A percentile compares a stretch with the other conserved stretches of the same genome.
These are phyloP conservation scores for Allium cepa DNA, from an alignment of 106 monocot species.

Conservation along the genomic window DNA sequence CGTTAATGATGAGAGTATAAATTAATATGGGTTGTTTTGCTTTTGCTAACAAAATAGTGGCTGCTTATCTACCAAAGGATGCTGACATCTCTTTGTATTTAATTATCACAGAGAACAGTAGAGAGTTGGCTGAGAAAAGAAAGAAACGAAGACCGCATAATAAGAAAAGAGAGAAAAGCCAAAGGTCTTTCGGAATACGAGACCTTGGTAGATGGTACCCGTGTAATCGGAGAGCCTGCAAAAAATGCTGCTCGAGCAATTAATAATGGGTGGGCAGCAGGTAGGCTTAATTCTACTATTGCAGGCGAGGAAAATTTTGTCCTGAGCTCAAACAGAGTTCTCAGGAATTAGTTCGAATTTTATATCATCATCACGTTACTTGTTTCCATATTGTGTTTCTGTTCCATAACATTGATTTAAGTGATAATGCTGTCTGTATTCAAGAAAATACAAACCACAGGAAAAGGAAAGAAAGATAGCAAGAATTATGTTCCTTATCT, in stretches of 20 bases:
- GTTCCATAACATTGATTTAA: no score
- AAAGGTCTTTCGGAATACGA: constrained; percentile 36
- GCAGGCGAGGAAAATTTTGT: constrained; percentile 77
- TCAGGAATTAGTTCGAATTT: constrained; percentile 45
- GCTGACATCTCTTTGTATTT: no score
- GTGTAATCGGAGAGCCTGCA: constrained; percentile 47
- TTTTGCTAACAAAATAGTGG: no score
- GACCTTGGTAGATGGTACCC: constrained; percentile 23
- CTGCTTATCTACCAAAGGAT: not conserved
- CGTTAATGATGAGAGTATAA: no score
- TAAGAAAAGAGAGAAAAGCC: constrained; percentile 47
- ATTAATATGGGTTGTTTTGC: no score
- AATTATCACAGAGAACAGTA: constrained; percentile 60
- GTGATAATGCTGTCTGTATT: no score
- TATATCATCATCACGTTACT: no score
- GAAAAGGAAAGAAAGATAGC: no score
- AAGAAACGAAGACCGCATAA: constrained; percentile 69
- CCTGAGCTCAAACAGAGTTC: constrained; percentile 78
- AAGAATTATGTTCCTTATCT: no score
- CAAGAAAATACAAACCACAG: no score
- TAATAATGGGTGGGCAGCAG: constrained; percentile 96
- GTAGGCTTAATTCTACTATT: constrained; percentile 69
- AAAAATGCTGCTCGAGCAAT: constrained; percentile 26
- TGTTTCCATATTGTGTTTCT: no score
- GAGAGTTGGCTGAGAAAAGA: constrained; percentile 95